Percentiles rank a stretch among this genome's conserved stretches.
Conservation (phyloP, 108 stramenopile genomes). For the Stephanodiscus minutulus region DNA sequence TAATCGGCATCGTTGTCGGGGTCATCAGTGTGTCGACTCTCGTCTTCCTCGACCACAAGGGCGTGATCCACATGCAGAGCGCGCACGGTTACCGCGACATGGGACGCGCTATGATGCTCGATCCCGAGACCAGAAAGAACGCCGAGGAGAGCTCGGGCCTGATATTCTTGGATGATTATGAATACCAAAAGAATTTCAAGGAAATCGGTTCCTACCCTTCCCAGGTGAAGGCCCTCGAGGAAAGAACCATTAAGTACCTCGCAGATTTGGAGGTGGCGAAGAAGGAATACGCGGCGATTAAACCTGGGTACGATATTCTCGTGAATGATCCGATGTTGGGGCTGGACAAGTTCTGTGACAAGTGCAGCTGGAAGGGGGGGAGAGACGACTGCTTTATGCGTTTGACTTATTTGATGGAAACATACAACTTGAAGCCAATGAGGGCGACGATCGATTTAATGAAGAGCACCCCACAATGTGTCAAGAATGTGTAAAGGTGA, state of each 20-base stretch:
- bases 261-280: constrained; percentile 45
- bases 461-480: constrained; percentile 9
- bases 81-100: constrained; percentile 35
- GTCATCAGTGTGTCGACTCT: constrained; percentile 25
- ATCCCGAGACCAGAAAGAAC: constrained; percentile 30
- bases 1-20: constrained; percentile 31
- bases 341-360: constrained; percentile 34
- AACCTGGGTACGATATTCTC: constrained; percentile 55
- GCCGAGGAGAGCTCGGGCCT: constrained; percentile 47
- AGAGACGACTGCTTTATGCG: constrained; percentile 15
- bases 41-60: constrained; percentile 37
- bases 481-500: constrained; percentile 16
- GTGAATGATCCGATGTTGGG: constrained; percentile 28
- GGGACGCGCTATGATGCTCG: constrained; percentile 16
- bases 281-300: constrained; percentile 46
- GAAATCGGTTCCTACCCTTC: constrained; percentile 35
- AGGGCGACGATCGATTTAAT: constrained; percentile 14
- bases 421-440: constrained; percentile 6
- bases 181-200: constrained; percentile 38
- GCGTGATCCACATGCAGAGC: constrained; percentile 40
- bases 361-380: constrained; percentile 20
- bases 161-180: constrained; percentile 51
- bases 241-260: constrained; percentile 22
- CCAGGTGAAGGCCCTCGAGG: constrained; percentile 34
- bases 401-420: constrained; percentile 25